phyloP scores from a whole-genome alignment of 2,329 filamentous ascomycete species.

The Talaromyces sp. region DNA sequence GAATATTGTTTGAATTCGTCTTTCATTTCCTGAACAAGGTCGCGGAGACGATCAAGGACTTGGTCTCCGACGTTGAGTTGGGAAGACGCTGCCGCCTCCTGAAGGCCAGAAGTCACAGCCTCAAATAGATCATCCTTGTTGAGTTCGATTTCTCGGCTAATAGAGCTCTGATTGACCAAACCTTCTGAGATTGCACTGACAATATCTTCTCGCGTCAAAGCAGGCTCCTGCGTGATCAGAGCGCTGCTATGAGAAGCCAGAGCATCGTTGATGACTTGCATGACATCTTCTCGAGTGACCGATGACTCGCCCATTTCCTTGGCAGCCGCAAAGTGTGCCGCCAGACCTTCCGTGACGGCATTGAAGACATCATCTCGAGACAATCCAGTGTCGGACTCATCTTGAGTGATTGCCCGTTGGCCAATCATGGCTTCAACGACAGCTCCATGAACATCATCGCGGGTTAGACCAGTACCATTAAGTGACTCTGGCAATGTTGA shows the following conservation, averaged over 20 bases:
- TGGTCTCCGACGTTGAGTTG: constrained; percentile 54
- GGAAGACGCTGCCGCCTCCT: constrained; percentile 51
- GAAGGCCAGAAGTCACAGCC: constrained; percentile 56
- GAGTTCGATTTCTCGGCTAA: constrained; percentile 58
- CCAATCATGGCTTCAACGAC: constrained; percentile 56
- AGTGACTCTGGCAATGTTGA: constrained; percentile 20
- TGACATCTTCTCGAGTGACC: constrained; percentile 55
- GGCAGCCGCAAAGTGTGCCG: constrained; percentile 42
- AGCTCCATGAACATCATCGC: constrained; percentile 56
- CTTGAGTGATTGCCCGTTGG: constrained; percentile 38
- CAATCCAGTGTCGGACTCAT: constrained; percentile 36
- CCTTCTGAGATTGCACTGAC: constrained; percentile 58
- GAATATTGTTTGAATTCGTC: constrained; percentile 73
- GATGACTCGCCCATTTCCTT: constrained; percentile 55
- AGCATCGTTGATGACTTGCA: constrained; percentile 58
- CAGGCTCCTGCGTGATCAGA: constrained; percentile 42
- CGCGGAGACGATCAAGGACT: constrained; percentile 58
- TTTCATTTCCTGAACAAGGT: constrained; percentile 59
- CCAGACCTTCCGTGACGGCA: constrained; percentile 57
- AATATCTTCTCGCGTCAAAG: constrained; percentile 53
- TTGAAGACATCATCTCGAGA: constrained; percentile 58
- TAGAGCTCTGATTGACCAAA: constrained; percentile 47
- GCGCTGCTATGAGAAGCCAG: constrained; percentile 46
- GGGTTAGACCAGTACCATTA: constrained; percentile 41
- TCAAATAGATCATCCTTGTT: constrained; percentile 55